Conservation (phyloP, 2,329 filamentous ascomycete genomes). For the Fusarium cicatricum region DNA sequence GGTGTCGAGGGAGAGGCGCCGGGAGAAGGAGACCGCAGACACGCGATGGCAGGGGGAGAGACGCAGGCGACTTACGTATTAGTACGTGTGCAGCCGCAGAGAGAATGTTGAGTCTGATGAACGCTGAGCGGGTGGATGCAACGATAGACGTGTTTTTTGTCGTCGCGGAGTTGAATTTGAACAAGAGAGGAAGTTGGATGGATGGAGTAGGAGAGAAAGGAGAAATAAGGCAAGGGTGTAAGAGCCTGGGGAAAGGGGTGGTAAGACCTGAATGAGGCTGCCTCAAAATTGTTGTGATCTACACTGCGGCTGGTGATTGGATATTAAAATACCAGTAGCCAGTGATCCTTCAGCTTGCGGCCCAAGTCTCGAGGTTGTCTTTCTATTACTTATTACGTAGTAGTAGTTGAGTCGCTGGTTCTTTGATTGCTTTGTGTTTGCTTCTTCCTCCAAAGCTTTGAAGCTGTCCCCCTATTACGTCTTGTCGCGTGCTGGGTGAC, state of each 20-base stretch:
- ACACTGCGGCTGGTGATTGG: conserved; percentile 16
- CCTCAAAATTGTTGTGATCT: conserved; percentile 23
- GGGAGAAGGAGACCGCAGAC: conserved; percentile 25
- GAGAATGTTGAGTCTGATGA: conserved; percentile 16
- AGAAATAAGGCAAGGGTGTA: conserved; percentile 1
- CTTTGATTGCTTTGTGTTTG: not conserved
- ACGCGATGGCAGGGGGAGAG: conserved; percentile 32
- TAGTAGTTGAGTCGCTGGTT: not conserved
- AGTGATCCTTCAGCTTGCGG: conserved; percentile 19
- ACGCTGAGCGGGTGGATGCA: not conserved
- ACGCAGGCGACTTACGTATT: conserved; percentile 30
- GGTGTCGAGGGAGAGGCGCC: conserved; percentile 15
- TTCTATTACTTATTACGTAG: too few relatives aligned
- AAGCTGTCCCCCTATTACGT: conserved; percentile 6
- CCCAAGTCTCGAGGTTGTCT: conserved; percentile 4
- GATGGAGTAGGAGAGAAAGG: not conserved
- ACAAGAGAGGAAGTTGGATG: not conserved
- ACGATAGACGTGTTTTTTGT: not conserved
- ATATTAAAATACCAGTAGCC: conserved; percentile 1
- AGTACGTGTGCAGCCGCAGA: conserved; percentile 26
- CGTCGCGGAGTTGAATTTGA: conserved; percentile 20
- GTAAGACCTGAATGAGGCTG: conserved; percentile 32
- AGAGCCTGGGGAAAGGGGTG: conserved; percentile 7
- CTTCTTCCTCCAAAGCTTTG: not conserved
- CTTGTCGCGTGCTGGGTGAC: conserved; percentile 16